Evolutionary conservation across 768 basidiomycete species (phyloP).

Genomic region (Pleurotus pulmonarius): DNA sequence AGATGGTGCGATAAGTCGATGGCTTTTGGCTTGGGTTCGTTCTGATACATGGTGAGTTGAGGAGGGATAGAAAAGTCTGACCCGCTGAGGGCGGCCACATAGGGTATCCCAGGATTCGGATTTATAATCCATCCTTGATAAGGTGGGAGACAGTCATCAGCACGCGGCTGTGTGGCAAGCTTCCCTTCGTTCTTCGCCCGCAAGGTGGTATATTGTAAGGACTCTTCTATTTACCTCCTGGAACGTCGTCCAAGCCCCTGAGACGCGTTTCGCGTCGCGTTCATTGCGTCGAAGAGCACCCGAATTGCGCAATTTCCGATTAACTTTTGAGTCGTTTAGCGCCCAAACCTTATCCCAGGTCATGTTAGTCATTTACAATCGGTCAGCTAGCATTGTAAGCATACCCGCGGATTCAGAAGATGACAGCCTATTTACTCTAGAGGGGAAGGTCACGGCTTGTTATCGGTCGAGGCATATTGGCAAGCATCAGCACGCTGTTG

Average conservation of each 20-base stretch:
- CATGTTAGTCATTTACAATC: no score
- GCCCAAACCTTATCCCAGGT: no score
- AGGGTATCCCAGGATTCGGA: neutral
- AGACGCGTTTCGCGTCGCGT: neutral
- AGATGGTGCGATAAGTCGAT: slow-evolving; percentile 74
- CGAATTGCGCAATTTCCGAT: neutral
- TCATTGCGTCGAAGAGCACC: neutral
- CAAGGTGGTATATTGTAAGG: neutral
- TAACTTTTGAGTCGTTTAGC: no score
- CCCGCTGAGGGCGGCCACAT: neutral
- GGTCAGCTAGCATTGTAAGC: no score
- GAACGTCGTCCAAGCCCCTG: neutral
- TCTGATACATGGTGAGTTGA: neutral
- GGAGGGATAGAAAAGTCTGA: neutral
- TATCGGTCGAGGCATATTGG: no score
- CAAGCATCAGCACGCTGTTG: no score
- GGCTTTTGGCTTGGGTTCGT: slow-evolving; percentile 28
- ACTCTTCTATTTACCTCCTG: neutral
- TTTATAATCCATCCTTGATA: slow-evolving; percentile 6
- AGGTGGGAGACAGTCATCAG: slow-evolving; percentile 1
- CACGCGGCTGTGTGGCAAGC: neutral
- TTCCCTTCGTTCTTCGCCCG: neutral
- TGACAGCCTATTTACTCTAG: no score
- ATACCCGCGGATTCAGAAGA: no score
- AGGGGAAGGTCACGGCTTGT: no score